Conservation (phyloP, 805 yeast species). For the Zygotorulaspora florentina region DNA sequence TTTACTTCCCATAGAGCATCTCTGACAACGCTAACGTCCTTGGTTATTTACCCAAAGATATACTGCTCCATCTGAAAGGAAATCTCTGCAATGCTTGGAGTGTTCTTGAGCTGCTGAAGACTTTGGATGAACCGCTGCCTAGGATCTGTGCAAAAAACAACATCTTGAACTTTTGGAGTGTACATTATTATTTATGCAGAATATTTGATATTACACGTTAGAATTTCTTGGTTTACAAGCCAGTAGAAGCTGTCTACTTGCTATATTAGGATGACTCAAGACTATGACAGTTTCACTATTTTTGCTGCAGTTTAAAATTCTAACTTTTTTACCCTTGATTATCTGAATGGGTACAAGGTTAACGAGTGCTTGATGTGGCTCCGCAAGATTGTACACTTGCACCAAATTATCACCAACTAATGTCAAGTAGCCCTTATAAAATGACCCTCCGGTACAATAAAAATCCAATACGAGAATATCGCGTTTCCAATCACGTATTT, state of each 20-base stretch:
- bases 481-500: constrained; percentile 40
- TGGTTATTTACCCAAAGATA: too few species aligned
- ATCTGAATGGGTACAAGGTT: constrained; percentile 56
- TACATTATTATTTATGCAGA: not conserved
- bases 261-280: constrained; percentile 62
- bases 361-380: constrained; percentile 22
- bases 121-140: too few species aligned
- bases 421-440: constrained; percentile 46
- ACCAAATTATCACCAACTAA: constrained; percentile 61
- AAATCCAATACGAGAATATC: constrained; percentile 42
- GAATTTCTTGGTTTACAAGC: constrained; percentile 13
- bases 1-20: too few species aligned
- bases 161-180: not conserved
- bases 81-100: too few species aligned
- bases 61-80: too few species aligned
- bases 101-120: too few species aligned
- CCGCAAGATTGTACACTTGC: constrained; percentile 57
- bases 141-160: too few species aligned
- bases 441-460: constrained; percentile 39
- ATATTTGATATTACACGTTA: not conserved
- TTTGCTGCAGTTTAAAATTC: constrained; percentile 37
- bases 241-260: constrained; percentile 56
- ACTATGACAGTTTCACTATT: constrained; percentile 40
- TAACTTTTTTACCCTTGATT: constrained; percentile 64
- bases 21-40: too few species aligned